These are phyloP conservation scores for Hanseniaspora hatyaiensis DNA, from an alignment of 805 yeast species.

Conservation along the genomic window DNA sequence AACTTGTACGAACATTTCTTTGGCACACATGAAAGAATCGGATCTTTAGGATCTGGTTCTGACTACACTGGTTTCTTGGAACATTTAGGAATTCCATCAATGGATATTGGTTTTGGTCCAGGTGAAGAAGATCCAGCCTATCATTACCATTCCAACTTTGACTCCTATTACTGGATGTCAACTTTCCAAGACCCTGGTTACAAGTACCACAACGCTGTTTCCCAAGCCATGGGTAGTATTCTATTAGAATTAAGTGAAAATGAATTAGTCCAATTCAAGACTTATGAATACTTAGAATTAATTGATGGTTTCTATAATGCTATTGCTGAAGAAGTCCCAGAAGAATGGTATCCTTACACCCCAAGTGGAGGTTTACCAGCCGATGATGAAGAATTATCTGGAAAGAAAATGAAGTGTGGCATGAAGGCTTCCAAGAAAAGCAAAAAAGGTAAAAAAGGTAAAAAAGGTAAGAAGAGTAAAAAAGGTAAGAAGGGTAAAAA, in stretches of 20 bases:
- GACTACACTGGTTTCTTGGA: constrained; percentile 55
- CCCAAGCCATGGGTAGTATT: constrained; percentile 42
- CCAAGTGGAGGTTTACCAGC: constrained; percentile 3
- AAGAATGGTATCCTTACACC: constrained; percentile 29
- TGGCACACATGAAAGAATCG: constrained; percentile 26
- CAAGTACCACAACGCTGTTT: constrained; percentile 44
- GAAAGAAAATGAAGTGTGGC: neutral
- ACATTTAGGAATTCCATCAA: constrained; percentile 48
- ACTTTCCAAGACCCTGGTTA: constrained; percentile 52
- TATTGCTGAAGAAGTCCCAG: constrained; percentile 31
- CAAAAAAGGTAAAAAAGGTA: constrained; percentile 6
- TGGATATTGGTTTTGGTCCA: constrained; percentile 46
- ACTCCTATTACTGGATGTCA: constrained; percentile 61
- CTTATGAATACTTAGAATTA: constrained; percentile 33
- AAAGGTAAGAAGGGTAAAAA: constrained; percentile 15
- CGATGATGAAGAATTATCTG: neutral
- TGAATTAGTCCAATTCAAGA: constrained; percentile 31
- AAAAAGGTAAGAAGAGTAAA: constrained; percentile 11
- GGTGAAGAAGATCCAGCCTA: constrained; percentile 45
- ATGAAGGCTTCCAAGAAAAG: constrained; percentile 11
- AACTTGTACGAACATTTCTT: constrained; percentile 32
- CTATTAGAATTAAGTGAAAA: constrained; percentile 40
- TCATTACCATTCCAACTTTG: constrained; percentile 68
- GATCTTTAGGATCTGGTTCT: constrained; percentile 55
- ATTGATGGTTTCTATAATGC: constrained; percentile 32